Percentiles rank a stretch among this genome's conserved stretches.
These are phyloP conservation scores for Strobilomyces dryophilus DNA, from an alignment of 768 basidiomycete species.

Conservation along the genomic window DNA sequence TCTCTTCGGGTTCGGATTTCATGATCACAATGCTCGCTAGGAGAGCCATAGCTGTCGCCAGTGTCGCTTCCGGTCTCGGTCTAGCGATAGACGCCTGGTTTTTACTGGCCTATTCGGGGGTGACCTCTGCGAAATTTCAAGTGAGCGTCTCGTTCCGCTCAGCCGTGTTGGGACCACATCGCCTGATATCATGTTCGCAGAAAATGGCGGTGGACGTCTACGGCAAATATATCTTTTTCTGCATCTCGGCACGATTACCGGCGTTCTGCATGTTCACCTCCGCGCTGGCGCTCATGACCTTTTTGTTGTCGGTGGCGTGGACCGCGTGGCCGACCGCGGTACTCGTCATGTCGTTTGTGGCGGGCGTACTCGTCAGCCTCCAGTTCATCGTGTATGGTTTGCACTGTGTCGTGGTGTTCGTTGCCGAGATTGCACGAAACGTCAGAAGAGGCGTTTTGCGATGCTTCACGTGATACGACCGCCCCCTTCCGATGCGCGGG, in stretches of 20 bases:
- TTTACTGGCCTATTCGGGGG: conserved; percentile 56
- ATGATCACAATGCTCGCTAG: conserved; percentile 42
- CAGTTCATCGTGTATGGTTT: conserved; percentile 64
- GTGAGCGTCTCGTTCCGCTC: conserved; percentile 33
- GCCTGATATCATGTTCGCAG: conserved; percentile 2
- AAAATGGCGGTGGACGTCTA: conserved; percentile 49
- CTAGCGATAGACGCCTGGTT: conserved; percentile 64
- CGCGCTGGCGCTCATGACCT: conserved; percentile 52
- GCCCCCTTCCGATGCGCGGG: conserved; percentile 2
- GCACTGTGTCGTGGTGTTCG: conserved; percentile 19
- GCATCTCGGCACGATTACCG: conserved; percentile 61
- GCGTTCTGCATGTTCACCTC: conserved; percentile 57
- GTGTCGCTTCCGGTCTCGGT: conserved; percentile 60
- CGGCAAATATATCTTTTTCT: conserved; percentile 62
- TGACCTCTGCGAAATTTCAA: conserved; percentile 47
- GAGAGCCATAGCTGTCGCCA: conserved; percentile 52
- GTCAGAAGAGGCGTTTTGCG: conserved; percentile 12
- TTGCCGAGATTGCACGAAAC: conserved; percentile 4
- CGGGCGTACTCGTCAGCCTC: conserved; percentile 56
- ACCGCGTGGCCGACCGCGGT: conserved; percentile 61
- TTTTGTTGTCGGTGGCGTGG: conserved; percentile 60
- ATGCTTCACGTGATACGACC: conserved; percentile 12
- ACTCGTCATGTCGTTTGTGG: conserved; percentile 50
- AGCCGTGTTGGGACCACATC: too few species aligned
- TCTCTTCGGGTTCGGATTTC: conserved; percentile 52